phyloP scores from a whole-genome alignment of 495 filamentous ascomycete species.

The Tuber umbilicatum region DNA sequence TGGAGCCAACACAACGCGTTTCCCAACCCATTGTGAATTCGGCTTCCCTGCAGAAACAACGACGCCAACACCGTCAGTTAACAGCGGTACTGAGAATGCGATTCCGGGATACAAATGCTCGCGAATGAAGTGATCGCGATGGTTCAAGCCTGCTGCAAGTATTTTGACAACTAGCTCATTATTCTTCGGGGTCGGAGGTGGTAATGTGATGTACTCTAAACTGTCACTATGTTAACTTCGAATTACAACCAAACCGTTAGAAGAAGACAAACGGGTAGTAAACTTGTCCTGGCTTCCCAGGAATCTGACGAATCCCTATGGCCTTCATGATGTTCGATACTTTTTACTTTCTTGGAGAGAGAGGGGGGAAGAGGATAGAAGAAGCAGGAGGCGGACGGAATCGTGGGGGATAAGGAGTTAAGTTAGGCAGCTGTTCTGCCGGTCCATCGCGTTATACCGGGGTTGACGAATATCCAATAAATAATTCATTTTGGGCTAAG shows the following conservation, averaged over 20 bases:
- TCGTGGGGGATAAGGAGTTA: neutral
- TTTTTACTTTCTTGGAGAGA: neutral
- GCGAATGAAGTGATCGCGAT: conserved; percentile 86
- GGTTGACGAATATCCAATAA: neutral
- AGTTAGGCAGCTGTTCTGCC: neutral
- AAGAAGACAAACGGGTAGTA: conserved; percentile 60
- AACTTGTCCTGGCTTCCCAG: conserved; percentile 78
- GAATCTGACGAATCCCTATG: conserved; percentile 47
- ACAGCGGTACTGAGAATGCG: conserved; percentile 65
- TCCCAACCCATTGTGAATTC: conserved; percentile 52
- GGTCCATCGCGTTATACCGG: neutral
- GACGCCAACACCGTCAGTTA: conserved; percentile 70
- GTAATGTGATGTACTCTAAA: conserved; percentile 40
- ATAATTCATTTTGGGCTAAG: neutral
- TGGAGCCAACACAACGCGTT: conserved; percentile 69
- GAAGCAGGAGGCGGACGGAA: neutral
- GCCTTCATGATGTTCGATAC: conserved; percentile 25
- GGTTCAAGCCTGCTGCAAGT: conserved; percentile 74
- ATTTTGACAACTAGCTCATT: conserved; percentile 63
- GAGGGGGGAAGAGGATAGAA: neutral
- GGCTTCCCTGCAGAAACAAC: conserved; percentile 58
- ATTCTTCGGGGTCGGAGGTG: conserved; percentile 54
- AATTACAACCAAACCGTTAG: neutral
- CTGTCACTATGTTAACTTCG: neutral
- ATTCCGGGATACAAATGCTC: conserved; percentile 82